phyloP scores from a whole-genome alignment of 805 yeast species.

The Priceomyces carsonii region DNA sequence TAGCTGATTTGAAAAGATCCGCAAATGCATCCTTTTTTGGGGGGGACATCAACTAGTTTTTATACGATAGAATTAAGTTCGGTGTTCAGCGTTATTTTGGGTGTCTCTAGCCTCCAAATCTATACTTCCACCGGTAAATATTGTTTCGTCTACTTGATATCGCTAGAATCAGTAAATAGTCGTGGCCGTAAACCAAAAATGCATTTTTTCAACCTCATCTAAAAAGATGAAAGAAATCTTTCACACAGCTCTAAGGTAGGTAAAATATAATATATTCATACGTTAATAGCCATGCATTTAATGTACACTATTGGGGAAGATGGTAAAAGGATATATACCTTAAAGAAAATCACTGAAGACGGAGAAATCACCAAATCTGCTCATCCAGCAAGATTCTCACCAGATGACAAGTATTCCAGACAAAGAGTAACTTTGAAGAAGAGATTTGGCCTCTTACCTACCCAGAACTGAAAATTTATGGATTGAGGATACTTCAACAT shows the following conservation, averaged over 20 bases:
- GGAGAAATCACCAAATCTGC: slow-evolving; percentile 99
- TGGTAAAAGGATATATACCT: slow-evolving; percentile 94
- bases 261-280: not conserved
- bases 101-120: not conserved
- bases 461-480: slow-evolving; percentile 59
- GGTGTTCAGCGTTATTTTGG: not conserved
- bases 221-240: not conserved
- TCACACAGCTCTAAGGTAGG: not conserved
- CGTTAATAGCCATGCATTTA: slow-evolving; percentile 74
- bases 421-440: slow-evolving; percentile 98
- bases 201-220: slow-evolving; percentile 4
- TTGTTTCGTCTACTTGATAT: not conserved
- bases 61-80: not conserved
- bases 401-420: slow-evolving; percentile 98
- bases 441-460: slow-evolving; percentile 86
- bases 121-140: not conserved
- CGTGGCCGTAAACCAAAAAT: slow-evolving; percentile 3
- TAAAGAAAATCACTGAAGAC: slow-evolving; percentile 72
- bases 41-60: slow-evolving; percentile 21
- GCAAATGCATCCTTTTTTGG: slow-evolving; percentile 49
- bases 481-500: no score
- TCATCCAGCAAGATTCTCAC: slow-evolving; percentile 99
- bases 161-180: not conserved
- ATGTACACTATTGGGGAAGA: slow-evolving; percentile 96
- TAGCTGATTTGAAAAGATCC: slow-evolving; percentile 39